Conservation (phyloP, 371 early-diverging fungal species). For the Circinella minor region DNA sequence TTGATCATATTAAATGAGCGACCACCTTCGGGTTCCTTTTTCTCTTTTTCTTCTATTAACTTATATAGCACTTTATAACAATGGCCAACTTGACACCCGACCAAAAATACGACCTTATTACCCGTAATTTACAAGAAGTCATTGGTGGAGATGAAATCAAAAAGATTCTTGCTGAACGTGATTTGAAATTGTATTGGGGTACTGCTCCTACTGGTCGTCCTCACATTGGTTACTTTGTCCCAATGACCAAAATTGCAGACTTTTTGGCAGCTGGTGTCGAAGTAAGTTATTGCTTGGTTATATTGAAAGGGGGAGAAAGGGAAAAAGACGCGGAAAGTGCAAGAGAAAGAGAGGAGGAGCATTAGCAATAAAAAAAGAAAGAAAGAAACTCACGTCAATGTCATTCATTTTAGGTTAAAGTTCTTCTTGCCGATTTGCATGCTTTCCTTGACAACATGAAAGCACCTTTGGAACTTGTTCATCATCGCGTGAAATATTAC, state of each 20-base stretch:
- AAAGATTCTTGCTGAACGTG: constrained; percentile 86
- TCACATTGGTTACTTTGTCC: constrained; percentile 99
- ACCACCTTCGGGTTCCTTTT: neutral
- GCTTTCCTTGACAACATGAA: constrained; percentile 99
- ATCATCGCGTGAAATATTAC: constrained; percentile 94
- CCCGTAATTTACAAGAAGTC: constrained; percentile 96
- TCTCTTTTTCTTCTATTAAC: neutral
- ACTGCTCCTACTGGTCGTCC: constrained; percentile 99
- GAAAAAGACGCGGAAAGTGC: neutral
- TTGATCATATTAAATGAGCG: too few species aligned
- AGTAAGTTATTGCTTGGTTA: constrained; percentile 5
- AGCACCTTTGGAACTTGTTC: constrained; percentile 94
- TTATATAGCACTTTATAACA: neutral
- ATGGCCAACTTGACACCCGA: constrained; percentile 62
- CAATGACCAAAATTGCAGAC: constrained; percentile 98
- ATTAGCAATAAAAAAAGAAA: neutral
- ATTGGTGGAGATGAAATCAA: constrained; percentile 93
- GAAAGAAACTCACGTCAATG: neutral
- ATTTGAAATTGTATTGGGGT: constrained; percentile 99
- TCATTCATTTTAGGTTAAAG: constrained; percentile 71
- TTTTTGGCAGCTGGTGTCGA: constrained; percentile 91
- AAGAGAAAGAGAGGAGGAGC: too few species aligned
- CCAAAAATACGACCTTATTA: constrained; percentile 88
- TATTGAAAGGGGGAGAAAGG: neutral
- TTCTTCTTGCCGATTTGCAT: constrained; percentile 98